Evolutionary conservation across 176 grass and related monocot genomes (phyloP).

Genomic region (Musa schizocarpa): DNA sequence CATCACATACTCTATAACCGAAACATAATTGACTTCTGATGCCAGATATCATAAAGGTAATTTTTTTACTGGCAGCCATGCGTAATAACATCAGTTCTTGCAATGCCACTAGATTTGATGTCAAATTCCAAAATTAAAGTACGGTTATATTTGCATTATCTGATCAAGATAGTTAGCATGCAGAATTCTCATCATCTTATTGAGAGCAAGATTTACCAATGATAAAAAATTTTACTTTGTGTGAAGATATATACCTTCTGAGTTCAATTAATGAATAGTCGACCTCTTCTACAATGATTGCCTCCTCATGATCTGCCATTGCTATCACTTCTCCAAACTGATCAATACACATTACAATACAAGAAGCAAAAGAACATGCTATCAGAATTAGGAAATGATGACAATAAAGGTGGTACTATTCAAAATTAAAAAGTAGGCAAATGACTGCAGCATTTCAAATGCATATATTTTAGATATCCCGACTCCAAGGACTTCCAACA

Average conservation of each 20-base stretch:
- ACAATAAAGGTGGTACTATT: background rate
- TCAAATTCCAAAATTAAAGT: too few relatives aligned
- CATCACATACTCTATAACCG: too few relatives aligned
- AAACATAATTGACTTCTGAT: too few relatives aligned
- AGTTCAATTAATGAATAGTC: conserved; percentile 79
- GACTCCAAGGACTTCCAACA: background rate
- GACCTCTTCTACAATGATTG: conserved; percentile 52
- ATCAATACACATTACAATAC: conserved; percentile 4
- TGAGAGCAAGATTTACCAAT: background rate
- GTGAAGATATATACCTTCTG: conserved; percentile 36
- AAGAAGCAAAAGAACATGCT: conserved; percentile 2
- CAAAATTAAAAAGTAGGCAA: background rate
- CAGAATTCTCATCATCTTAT: background rate
- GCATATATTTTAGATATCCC: background rate
- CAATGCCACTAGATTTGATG: too few relatives aligned
- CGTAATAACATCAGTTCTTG: too few relatives aligned
- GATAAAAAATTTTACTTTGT: background rate
- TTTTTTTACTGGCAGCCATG: too few relatives aligned
- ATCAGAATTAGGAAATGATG: background rate
- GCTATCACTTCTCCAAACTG: conserved; percentile 91
- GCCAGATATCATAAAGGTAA: too few relatives aligned
- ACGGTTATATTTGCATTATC: too few relatives aligned
- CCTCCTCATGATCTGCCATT: conserved; percentile 65
- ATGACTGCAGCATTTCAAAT: background rate
- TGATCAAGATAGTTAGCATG: too few relatives aligned